Evolutionary conservation across 495 filamentous ascomycete species (phyloP).

Genomic region (Ramalina intermedia): DNA sequence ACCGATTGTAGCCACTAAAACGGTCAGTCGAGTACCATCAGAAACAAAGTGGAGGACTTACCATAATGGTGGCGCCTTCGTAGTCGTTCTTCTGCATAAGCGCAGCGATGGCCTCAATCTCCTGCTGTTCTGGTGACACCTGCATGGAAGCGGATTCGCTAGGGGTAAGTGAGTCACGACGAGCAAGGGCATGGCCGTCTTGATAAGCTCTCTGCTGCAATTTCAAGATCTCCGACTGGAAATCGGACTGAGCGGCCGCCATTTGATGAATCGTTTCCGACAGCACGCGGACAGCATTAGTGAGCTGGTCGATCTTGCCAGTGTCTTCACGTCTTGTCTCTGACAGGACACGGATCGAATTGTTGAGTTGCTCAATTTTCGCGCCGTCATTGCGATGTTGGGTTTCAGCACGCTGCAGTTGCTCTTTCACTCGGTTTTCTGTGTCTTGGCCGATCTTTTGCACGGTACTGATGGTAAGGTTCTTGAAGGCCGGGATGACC

Average conservation of each 20-base stretch:
- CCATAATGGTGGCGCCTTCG: constrained; percentile 56
- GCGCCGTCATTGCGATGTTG: constrained; percentile 52
- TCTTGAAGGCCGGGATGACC: constrained; percentile 51
- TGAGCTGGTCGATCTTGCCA: constrained; percentile 73
- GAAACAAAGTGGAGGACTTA: constrained; percentile 21
- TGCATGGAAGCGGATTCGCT: constrained; percentile 17
- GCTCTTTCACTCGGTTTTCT: constrained; percentile 47
- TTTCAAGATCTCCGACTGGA: constrained; percentile 45
- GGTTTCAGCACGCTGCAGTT: constrained; percentile 50
- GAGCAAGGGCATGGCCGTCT: constrained; percentile 11
- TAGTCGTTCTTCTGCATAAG: constrained; percentile 50
- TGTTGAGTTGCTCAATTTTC: constrained; percentile 74
- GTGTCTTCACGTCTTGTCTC: constrained; percentile 48
- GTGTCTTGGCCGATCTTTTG: constrained; percentile 49
- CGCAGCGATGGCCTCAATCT: constrained; percentile 48
- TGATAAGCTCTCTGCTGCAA: constrained; percentile 32
- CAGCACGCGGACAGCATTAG: constrained; percentile 52
- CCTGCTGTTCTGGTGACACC: constrained; percentile 42
- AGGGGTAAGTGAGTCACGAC: constrained; percentile 6
- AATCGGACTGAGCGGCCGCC: constrained; percentile 46
- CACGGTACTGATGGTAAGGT: constrained; percentile 39
- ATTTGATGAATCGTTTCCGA: constrained; percentile 59
- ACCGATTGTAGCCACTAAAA: constrained; percentile 75
- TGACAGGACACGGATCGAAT: constrained; percentile 52
- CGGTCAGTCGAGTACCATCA: constrained; percentile 1